Conservation (phyloP, 768 basidiomycete species). For the Panaeolus cyanescens region DNA sequence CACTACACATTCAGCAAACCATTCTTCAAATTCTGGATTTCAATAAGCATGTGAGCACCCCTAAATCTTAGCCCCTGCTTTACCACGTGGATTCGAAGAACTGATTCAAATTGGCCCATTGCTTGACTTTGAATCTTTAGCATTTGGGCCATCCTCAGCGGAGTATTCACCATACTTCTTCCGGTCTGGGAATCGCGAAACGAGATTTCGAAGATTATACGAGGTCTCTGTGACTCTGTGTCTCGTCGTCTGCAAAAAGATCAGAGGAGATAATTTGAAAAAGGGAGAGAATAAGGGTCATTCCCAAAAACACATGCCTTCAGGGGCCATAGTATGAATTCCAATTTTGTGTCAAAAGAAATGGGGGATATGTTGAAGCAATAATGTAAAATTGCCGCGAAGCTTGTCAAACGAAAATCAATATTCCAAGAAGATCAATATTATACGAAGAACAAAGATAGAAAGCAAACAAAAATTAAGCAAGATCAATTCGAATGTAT, state of each 20-base stretch:
- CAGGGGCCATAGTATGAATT: too few relatives aligned
- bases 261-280: not conserved
- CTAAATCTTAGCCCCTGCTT: too few relatives aligned
- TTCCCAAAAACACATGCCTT: too few relatives aligned
- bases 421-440: too few relatives aligned
- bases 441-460: too few relatives aligned
- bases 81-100: too few relatives aligned
- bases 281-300: not conserved
- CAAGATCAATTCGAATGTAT: not conserved
- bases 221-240: not conserved
- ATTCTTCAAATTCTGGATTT: slow-evolving; percentile 40
- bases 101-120: too few relatives aligned
- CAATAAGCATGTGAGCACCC: slow-evolving; percentile 38
- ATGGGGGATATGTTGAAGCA: too few relatives aligned
- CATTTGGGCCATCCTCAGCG: slow-evolving; percentile 36
- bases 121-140: slow-evolving; percentile 12
- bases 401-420: too few relatives aligned
- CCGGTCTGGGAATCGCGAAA: slow-evolving; percentile 36
- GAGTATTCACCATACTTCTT: slow-evolving; percentile 36
- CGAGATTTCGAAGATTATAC: slow-evolving; percentile 27
- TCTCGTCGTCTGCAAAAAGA: not conserved
- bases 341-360: too few relatives aligned
- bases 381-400: too few relatives aligned
- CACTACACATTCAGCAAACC: slow-evolving; percentile 33
- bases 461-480: not conserved